Evolutionary conservation across 306 rosid species (phyloP), one percentile per base, ranked within the genome.

Genomic region (Hippophae rhamnoides): DNA sequence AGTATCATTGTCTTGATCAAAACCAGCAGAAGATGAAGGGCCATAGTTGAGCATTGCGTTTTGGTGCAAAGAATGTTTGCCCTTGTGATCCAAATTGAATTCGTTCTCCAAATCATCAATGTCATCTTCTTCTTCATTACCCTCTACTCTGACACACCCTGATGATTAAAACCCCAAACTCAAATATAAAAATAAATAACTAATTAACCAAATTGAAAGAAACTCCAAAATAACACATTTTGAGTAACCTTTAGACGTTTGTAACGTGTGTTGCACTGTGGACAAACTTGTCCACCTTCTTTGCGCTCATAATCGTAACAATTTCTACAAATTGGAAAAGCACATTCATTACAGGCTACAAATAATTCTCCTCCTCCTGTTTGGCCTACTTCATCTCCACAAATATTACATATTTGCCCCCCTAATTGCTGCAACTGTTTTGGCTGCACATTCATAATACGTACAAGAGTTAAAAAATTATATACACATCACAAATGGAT

Each of bases 61-160:
- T 8, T 43, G 41, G 3, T 78, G 68, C 57, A 58, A 57, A 27
- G 62, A 56, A 9, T 43, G 65, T 52, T 57, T 47, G 64, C 14
- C 73, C 46, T 5, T 54, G 12, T 59, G 72, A 41, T 65, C 69
- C 44, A 13, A 76, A 62, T 67, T 79, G 43, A 83, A 77, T 41
- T 86, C 95, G 43, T 83, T 68, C 60, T 86, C 95, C 72, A 83
- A 52, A 56, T 86, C 95, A 70, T 83, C 82, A 18, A 72, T 64
- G 44, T 49, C 87, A 26, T 86, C 95, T 69, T 86, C 95, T 31
- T 86, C 95, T 52, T 86, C 95, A 75, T 86, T 90, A 6, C 95
- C 90, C 1, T 79, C 84, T 64, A 86, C 87, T 65, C 95, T 79
- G 45, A 78, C 80, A 64, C 79, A 72, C 26, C 95, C 95, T 86